Evolutionary conservation across 805 yeast species (phyloP).

Genomic region (Zygosaccharomyces bailii): DNA sequence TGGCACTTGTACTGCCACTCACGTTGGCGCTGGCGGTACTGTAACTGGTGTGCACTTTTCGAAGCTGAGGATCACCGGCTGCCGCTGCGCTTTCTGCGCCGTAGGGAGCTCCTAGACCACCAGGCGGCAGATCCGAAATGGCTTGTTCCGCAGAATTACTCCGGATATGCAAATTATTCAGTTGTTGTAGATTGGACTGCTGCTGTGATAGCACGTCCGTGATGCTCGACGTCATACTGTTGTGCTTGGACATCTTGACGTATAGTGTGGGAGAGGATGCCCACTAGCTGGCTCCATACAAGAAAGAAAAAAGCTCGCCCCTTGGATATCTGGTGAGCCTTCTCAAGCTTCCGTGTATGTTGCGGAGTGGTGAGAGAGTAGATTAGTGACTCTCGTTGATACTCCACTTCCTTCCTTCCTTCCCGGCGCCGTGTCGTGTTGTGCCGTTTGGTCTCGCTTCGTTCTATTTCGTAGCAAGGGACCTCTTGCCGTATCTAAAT

Average conservation of each 20-base stretch:
- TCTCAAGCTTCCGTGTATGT: neutral
- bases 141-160: constrained; percentile 24
- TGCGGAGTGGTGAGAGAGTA: too few species aligned
- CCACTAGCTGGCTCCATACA: neutral
- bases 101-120: neutral
- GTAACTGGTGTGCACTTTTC: constrained; percentile 10
- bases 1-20: constrained; percentile 1
- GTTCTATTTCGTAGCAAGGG: constrained; percentile 3
- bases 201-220: constrained; percentile 43
- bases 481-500: neutral
- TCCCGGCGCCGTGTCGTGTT: neutral
- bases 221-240: constrained; percentile 38
- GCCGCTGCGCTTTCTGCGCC: constrained; percentile 7
- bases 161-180: constrained; percentile 44
- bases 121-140: neutral
- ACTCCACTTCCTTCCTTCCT: neutral
- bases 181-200: constrained; percentile 45
- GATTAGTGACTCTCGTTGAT: too few species aligned
- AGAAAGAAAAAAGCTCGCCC: neutral
- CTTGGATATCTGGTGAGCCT: too few species aligned
- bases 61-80: constrained; percentile 14
- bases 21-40: constrained; percentile 1
- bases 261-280: neutral
- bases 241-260: constrained; percentile 35
- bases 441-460: neutral